Conservation (phyloP, 306 rosid genomes). For the Medicago truncatula region MtrunA17r5.0-ANR NC_053049.1:37173001-37173500, state of each 20-base stretch:
- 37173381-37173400: slow-evolving; percentile 15
- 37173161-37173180: slow-evolving; percentile 33
- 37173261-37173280: neutral
- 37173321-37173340: slow-evolving; percentile 23
- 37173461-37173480: neutral
- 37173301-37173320: slow-evolving; percentile 35
- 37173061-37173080: slow-evolving; percentile 76
- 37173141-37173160: slow-evolving; percentile 56
- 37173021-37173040: slow-evolving; percentile 74
- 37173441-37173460: neutral
- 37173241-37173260: no score
- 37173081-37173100: slow-evolving; percentile 68
- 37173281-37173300: slow-evolving; percentile 41
- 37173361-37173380: slow-evolving; percentile 48
- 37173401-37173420: neutral
- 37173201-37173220: no score
- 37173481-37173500: slow-evolving; percentile 6
- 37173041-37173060: slow-evolving; percentile 88
- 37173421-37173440: neutral
- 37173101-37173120: slow-evolving; percentile 68
- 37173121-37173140: slow-evolving; percentile 64
- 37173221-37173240: no score
- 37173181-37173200: slow-evolving; percentile 3
- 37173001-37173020: slow-evolving; percentile 80
- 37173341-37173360: slow-evolving; percentile 42